Evolutionary conservation across 129 eudicot species (phyloP), one percentile per base, ranked within the genome.

Genomic region (Oenanthe sinensis): DNA sequence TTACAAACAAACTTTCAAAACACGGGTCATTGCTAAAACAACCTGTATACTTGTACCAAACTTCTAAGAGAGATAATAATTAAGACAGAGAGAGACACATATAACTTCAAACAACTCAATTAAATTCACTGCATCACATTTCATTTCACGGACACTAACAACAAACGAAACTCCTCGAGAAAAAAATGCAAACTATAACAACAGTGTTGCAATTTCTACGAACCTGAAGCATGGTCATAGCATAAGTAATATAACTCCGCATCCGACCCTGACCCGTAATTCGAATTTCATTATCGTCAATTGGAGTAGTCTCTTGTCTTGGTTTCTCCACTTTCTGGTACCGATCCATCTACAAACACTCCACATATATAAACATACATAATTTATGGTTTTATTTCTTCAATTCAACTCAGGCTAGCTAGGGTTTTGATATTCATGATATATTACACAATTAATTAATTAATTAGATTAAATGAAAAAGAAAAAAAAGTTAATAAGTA

Each of bases 211-310:
- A 36, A 70, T 24, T 17, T 30, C 24, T 19, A 54, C 62, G 8
- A 19, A 91, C 98, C 92, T 91, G 94, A 86, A 95, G 97, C 88
- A 91, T 78, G 77, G 85, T 87, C 98, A 95, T 88, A 48, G 98
- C 98, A 74, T 95, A 95, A n/a, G 97, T 88, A 78, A 95, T 95
- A 78, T 91, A 95, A 88, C 90, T 95, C 19, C 98, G 86, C 98
- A 95, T 95, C 88, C 98, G 86, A 42, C 98, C 98, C 63, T 88
- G 98, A 80, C 98, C 91, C 4, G 98, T 95, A 83, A 95, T 95
- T 78, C 98, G 87, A 84, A 95, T 95, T 88, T 95, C 98, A 82
- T 95, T 95, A 86, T 90, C 98, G 71, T 90, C 90, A 83, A 95
- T 95, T 2, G 98, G 91, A 22, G 92, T 85, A 28, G 92, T 84